Evolutionary conservation across 2,329 filamentous ascomycete genomes (phyloP).

Genomic region (Elsinoe ampelina): DNA sequence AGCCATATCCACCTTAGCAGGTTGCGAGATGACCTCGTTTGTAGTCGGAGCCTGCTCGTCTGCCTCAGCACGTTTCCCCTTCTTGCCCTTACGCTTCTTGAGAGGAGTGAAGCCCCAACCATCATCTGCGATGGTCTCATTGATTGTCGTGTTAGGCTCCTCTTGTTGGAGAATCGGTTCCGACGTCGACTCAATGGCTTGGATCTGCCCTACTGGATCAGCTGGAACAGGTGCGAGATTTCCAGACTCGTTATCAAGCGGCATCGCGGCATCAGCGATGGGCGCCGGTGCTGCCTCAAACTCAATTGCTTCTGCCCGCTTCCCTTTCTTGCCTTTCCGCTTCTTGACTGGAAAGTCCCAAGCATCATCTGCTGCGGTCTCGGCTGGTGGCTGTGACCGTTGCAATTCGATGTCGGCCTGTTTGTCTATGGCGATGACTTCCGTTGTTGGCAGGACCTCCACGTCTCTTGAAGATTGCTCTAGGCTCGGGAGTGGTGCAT

Average conservation of each 20-base stretch:
- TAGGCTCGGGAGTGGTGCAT: no score
- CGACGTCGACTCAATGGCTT: not conserved
- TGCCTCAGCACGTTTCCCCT: constrained; percentile 11
- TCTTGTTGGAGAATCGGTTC: not conserved
- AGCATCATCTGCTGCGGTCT: constrained; percentile 8
- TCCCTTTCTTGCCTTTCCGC: constrained; percentile 25
- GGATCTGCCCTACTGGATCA: not conserved
- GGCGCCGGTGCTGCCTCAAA: constrained; percentile 13
- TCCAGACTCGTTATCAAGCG: not conserved
- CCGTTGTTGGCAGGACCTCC: not conserved
- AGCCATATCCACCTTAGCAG: not conserved
- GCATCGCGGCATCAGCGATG: not conserved
- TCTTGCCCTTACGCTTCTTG: constrained; percentile 19
- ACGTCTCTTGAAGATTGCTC: no score
- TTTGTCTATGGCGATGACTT: not conserved
- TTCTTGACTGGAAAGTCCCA: constrained; percentile 16
- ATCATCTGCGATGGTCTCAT: constrained; percentile 1
- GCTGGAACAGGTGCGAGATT: not conserved
- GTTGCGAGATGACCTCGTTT: not conserved
- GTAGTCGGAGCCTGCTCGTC: constrained; percentile 13
- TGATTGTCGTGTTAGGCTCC: not conserved
- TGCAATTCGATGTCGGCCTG: not conserved
- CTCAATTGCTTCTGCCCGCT: constrained; percentile 13
- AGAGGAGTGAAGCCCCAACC: constrained; percentile 8
- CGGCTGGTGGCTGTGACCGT: not conserved